Base-by-base conservation (phyloP, 1,284 basidiomycete species). In the Heterobasidion irregulare region DNA sequence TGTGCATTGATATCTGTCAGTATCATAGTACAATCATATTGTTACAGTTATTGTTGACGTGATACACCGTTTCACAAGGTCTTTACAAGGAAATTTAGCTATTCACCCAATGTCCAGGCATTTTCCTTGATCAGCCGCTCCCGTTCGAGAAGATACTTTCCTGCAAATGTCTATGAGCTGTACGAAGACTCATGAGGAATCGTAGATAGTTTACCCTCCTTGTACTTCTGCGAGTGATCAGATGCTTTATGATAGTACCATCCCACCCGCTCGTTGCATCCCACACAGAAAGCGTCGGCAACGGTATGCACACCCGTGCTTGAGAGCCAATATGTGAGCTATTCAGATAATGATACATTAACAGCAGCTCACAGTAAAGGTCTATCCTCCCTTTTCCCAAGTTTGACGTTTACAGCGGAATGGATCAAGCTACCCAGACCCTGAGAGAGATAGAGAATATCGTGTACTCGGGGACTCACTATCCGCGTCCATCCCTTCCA, bases 231-330 rank as follows among this genome's bases (percentile, higher is more conserved):
- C 7, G 81, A 77, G 34, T 75, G 72, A 62, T 94, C 89, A 1
- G 83, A 79, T 7, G 92, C 90, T 63, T 86, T 88, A 65, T 90
- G 79, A 62, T 94, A 94, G 63, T 77, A 90, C 91, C 91, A 94
- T 0, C 92, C 92, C 3, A 94, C 61, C 19, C 86, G 79, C 15
- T 85, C 84, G 56, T 84, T 83, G 68, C 91, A 94, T 0, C 87
- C 89, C 41, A 86, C 58, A 65, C 91, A 93, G 64, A 77, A 86
- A 0, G 86, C 79, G 63, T 93, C 91, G 12, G 86, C 85, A 8
- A 92, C 91, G 0, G 86, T 88, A 62, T 94, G 91, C 8, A 89
- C 78, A 2, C 91, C 91, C 1, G 91, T 94, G 51, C 87, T 90
- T 58, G 43, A 18, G 50, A 26, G 45, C 52, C 44, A 12, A 3